These are phyloP conservation scores for Gossypium trilobum DNA, from an alignment of 441 rosid genomes.

Conservation along the genomic window DNA sequence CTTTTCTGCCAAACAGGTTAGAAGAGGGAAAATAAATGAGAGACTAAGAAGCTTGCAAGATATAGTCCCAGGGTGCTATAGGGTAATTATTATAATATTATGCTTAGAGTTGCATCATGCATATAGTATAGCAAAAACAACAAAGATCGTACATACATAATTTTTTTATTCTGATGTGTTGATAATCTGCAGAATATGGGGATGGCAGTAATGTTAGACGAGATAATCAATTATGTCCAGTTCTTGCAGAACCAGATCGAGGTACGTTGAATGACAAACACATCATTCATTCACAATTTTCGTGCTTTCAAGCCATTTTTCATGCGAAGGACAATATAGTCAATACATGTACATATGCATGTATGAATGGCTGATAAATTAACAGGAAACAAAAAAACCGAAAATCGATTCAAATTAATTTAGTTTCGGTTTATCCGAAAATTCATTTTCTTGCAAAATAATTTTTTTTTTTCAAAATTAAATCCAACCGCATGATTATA, in stretches of 20 bases:
- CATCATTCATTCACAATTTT: not conserved
- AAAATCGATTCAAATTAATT: no score
- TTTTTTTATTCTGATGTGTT: not conserved
- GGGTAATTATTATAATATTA: slow-evolving; percentile 23
- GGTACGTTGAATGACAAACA: slow-evolving; percentile 26
- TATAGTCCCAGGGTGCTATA: slow-evolving; percentile 64
- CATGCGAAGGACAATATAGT: not conserved
- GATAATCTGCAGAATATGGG: slow-evolving; percentile 48
- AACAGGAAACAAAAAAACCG: no score
- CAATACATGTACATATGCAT: not conserved
- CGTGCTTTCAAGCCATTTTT: not conserved
- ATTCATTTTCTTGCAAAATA: no score
- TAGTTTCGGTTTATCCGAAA: no score
- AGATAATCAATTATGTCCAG: slow-evolving; percentile 56
- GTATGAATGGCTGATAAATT: not conserved
- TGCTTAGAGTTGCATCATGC: not conserved
- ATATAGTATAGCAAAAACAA: not conserved
- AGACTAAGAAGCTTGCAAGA: slow-evolving; percentile 50
- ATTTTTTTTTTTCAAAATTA: no score
- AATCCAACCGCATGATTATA: no score
- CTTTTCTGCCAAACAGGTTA: slow-evolving; percentile 30
- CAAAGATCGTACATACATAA: not conserved
- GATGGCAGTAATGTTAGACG: slow-evolving; percentile 60
- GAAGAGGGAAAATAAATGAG: slow-evolving; percentile 70
- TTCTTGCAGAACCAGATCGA: slow-evolving; percentile 59